Evolutionary conservation across 2,329 filamentous ascomycete species (phyloP).

Genomic region (Colletotrichum noveboracense): DNA sequence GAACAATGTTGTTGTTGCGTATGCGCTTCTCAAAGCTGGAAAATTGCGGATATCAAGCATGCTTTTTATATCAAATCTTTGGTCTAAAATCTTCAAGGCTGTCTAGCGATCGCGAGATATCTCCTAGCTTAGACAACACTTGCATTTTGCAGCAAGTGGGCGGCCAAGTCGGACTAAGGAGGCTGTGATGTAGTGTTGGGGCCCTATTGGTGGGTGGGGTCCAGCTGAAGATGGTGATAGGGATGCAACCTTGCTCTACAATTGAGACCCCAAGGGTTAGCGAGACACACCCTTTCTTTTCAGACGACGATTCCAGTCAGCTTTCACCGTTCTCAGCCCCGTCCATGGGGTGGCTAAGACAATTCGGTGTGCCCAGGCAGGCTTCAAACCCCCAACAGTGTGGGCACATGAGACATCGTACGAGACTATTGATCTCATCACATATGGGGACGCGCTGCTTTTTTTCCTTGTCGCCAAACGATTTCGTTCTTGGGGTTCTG

Average conservation of each 20-base stretch:
- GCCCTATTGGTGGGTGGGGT: neutral
- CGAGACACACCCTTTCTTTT: neutral
- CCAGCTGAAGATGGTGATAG: neutral
- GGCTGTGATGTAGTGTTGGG: neutral
- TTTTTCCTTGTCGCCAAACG: neutral
- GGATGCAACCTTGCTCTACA: neutral
- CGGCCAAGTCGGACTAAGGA: neutral
- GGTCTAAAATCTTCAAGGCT: neutral
- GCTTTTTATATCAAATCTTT: neutral
- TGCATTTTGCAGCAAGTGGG: neutral
- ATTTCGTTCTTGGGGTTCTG: neutral
- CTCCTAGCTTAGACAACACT: neutral
- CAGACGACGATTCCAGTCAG: neutral
- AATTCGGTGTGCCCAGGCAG: neutral
- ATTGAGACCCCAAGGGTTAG: neutral
- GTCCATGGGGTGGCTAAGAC: neutral
- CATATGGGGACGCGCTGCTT: neutral
- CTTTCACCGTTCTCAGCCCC: neutral
- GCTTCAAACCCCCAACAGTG: neutral
- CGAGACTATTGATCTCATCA: neutral
- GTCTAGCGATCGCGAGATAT: neutral
- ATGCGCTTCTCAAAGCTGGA: neutral
- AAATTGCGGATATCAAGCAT: neutral
- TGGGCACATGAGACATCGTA: neutral
- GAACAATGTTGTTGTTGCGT: neutral